Conservation (phyloP, 108 stramenopile genomes). For the Nitzschia sp. region DNA sequence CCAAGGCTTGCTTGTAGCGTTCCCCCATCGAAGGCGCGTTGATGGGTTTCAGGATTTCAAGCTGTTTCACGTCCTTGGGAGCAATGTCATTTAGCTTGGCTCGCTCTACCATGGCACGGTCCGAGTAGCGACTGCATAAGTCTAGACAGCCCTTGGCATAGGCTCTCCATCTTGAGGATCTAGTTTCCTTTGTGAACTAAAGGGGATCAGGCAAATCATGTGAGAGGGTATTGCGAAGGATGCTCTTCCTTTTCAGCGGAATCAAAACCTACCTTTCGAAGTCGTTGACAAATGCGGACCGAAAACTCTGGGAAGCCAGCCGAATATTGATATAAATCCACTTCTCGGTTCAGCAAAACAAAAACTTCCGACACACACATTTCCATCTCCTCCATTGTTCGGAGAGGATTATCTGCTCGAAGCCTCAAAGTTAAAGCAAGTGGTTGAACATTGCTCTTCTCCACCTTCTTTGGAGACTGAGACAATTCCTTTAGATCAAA, state of each 20-base stretch:
- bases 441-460: slow-evolving; percentile 34
- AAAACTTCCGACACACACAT: slow-evolving; percentile 74
- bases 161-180: slow-evolving; percentile 75
- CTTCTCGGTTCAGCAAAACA: slow-evolving; percentile 76
- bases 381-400: slow-evolving; percentile 81
- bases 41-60: slow-evolving; percentile 76
- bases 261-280: slow-evolving; percentile 68
- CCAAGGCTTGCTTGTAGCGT: slow-evolving; percentile 67
- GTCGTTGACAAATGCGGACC: slow-evolving; percentile 63
- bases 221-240: too few species aligned
- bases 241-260: not conserved
- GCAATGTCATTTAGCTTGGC: slow-evolving; percentile 59
- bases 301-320: slow-evolving; percentile 87
- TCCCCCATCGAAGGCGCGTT: slow-evolving; percentile 73
- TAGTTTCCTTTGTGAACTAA: slow-evolving; percentile 78
- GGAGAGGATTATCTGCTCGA: slow-evolving; percentile 65
- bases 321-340: slow-evolving; percentile 87
- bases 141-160: slow-evolving; percentile 86
- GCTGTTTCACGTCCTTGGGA: slow-evolving; percentile 83
- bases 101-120: slow-evolving; percentile 52
- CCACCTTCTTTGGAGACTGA: slow-evolving; percentile 69
- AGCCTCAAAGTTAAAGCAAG: slow-evolving; percentile 31
- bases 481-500: slow-evolving; percentile 84
- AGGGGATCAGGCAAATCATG: not conserved
- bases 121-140: slow-evolving; percentile 66